phyloP scores from a whole-genome alignment of 345 rosid species.

The Corchorus olitorius region DNA sequence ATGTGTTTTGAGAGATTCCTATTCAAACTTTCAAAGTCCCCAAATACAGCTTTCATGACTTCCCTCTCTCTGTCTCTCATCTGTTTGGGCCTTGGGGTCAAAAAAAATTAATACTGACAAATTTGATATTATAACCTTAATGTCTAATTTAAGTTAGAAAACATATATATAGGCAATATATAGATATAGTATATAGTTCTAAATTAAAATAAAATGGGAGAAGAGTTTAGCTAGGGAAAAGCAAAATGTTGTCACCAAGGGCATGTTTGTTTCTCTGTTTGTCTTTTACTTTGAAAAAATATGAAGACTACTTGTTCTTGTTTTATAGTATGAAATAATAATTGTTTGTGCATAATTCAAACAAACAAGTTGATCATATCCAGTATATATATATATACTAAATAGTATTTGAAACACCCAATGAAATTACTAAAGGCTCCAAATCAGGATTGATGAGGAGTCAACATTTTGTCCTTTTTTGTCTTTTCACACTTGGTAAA shows the following conservation, averaged over 20 bases:
- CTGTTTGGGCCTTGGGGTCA: slow-evolving; percentile 12
- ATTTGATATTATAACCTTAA: background rate
- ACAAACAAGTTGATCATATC: background rate
- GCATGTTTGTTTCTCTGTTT: slow-evolving; percentile 47
- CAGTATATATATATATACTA: too few species aligned
- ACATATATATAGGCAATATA: background rate
- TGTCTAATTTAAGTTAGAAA: background rate
- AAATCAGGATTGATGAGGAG: too few species aligned
- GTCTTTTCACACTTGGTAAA: too few species aligned
- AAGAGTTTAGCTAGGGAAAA: slow-evolving; percentile 32
- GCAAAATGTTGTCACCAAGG: slow-evolving; percentile 64
- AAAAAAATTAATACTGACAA: background rate
- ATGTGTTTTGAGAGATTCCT: slow-evolving; percentile 24
- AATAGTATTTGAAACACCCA: too few species aligned
- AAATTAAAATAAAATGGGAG: background rate
- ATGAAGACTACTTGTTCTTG: background rate
- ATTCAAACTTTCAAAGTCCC: background rate
- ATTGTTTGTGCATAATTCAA: slow-evolving; percentile 25
- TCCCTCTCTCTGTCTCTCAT: slow-evolving; percentile 4
- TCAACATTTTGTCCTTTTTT: too few species aligned
- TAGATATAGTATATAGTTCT: background rate
- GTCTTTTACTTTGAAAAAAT: slow-evolving; percentile 41
- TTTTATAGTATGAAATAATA: background rate
- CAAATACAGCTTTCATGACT: slow-evolving; percentile 1
- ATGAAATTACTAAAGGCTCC: too few species aligned